These are phyloP conservation scores for Umbelopsis sp. DNA, from an alignment of 192 early-diverging fungal species.

Conservation along the genomic window DNA sequence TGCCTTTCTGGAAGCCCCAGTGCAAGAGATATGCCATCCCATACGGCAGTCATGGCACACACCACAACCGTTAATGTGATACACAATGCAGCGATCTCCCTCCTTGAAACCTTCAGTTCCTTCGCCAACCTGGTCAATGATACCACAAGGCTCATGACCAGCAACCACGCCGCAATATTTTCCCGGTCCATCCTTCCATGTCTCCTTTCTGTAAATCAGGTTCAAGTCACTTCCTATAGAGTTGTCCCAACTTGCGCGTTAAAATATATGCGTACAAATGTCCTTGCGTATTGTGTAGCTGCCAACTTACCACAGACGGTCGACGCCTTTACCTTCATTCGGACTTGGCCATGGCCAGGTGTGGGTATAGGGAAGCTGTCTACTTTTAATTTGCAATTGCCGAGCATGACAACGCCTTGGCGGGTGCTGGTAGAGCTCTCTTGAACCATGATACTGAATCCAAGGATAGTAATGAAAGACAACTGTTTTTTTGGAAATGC, in stretches of 20 bases:
- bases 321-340: conserved; percentile 11
- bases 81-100: conserved; percentile 16
- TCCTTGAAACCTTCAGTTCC: neutral
- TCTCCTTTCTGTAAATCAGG: conserved; percentile 11
- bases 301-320: conserved; percentile 1
- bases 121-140: conserved; percentile 1
- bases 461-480: too few species aligned
- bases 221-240: conserved; percentile 8
- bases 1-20: neutral
- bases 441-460: too few species aligned
- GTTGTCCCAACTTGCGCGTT: neutral
- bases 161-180: conserved; percentile 3
- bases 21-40: conserved; percentile 6
- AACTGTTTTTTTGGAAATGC: too few species aligned
- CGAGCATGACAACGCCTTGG: conserved; percentile 7
- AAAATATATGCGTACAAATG: too few species aligned
- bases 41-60: conserved; percentile 7
- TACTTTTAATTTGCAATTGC: conserved; percentile 5
- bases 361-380: neutral
- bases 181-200: neutral
- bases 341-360: conserved; percentile 2
- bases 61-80: conserved; percentile 11
- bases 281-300: too few species aligned
- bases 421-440: neutral
- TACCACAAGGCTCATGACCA: conserved; percentile 20